These are phyloP conservation scores for Lepraria neglecta DNA, from an alignment of 495 filamentous ascomycete genomes.

Conservation along the genomic window DNA sequence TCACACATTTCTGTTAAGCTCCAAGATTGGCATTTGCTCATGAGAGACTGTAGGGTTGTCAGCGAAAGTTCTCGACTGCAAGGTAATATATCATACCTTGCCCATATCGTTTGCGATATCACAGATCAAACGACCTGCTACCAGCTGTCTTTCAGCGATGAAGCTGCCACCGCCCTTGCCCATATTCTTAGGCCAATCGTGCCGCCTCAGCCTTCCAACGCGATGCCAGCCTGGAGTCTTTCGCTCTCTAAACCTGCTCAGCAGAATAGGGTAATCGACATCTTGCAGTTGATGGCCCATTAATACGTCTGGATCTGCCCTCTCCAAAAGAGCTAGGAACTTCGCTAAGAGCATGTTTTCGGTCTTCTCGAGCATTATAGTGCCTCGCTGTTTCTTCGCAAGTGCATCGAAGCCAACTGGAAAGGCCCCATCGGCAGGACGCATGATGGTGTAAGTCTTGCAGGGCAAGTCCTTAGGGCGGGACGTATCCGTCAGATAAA, in stretches of 20 bases:
- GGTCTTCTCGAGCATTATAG: slow-evolving; percentile 69
- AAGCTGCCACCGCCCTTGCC: slow-evolving; percentile 81
- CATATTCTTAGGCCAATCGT: slow-evolving; percentile 81
- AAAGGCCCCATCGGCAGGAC: slow-evolving; percentile 67
- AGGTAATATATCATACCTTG: slow-evolving; percentile 48
- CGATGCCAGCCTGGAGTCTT: slow-evolving; percentile 91
- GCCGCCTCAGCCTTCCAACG: slow-evolving; percentile 75
- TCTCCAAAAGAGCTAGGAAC: slow-evolving; percentile 81
- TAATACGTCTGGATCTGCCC: slow-evolving; percentile 85
- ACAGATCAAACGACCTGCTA: slow-evolving; percentile 83
- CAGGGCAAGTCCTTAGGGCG: slow-evolving; percentile 80
- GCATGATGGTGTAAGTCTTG: slow-evolving; percentile 85
- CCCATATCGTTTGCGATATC: slow-evolving; percentile 95
- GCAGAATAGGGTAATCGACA: slow-evolving; percentile 85
- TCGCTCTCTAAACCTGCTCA: slow-evolving; percentile 80
- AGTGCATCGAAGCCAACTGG: slow-evolving; percentile 80
- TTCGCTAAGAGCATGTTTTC: slow-evolving; percentile 77
- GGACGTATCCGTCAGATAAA: slow-evolving; percentile 81
- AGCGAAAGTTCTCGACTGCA: slow-evolving; percentile 23
- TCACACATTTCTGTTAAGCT: slow-evolving; percentile 95
- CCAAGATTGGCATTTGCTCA: slow-evolving; percentile 97
- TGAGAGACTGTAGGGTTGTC: slow-evolving; percentile 58
- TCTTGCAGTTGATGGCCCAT: slow-evolving; percentile 96
- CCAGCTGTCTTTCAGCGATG: slow-evolving; percentile 83
- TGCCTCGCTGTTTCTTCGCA: slow-evolving; percentile 61